phyloP scores from a whole-genome alignment of 305 asterid genomes.

The Fraxinus ornus region DNA sequence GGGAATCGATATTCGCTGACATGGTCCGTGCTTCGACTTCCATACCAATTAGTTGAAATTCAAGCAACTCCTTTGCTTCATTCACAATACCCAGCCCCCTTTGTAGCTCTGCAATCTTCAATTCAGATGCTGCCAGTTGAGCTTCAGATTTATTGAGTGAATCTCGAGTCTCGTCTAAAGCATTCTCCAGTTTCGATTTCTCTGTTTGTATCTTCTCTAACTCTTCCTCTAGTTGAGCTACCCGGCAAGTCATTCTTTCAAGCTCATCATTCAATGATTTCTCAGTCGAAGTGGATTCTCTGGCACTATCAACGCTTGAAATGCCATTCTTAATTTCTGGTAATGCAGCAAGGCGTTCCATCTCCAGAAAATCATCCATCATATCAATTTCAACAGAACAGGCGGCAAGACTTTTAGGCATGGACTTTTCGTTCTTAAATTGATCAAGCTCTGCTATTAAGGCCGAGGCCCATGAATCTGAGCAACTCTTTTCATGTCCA shows the following conservation, averaged over 20 bases:
- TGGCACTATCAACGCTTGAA: constrained; percentile 28
- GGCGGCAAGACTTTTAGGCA: constrained; percentile 31
- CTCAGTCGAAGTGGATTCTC: constrained; percentile 38
- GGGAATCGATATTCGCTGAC: constrained; percentile 44
- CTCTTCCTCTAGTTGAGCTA: constrained; percentile 50
- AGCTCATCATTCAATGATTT: constrained; percentile 44
- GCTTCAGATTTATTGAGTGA: constrained; percentile 41
- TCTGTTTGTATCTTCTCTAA: constrained; percentile 44
- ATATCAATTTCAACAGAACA: constrained; percentile 57
- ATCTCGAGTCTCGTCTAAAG: constrained; percentile 41
- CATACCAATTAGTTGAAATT: constrained; percentile 49
- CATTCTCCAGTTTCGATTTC: constrained; percentile 46
- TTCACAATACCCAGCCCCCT: constrained; percentile 45
- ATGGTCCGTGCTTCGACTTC: constrained; percentile 58
- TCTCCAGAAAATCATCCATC: constrained; percentile 88
- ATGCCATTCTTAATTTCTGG: constrained; percentile 45
- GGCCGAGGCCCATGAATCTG: constrained; percentile 70
- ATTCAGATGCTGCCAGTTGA: constrained; percentile 38
- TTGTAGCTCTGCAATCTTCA: constrained; percentile 44
- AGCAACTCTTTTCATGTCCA: constrained; percentile 43
- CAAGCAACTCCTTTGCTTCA: constrained; percentile 55
- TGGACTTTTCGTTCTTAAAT: constrained; percentile 55
- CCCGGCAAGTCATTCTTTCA: constrained; percentile 37
- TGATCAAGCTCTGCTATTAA: constrained; percentile 71
- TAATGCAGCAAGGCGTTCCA: constrained; percentile 76